A percentile compares a stretch with the other conserved stretches of the same genome.
Conservation (phyloP, 441 rosid genomes). For the Populus hybrid region DNA sequence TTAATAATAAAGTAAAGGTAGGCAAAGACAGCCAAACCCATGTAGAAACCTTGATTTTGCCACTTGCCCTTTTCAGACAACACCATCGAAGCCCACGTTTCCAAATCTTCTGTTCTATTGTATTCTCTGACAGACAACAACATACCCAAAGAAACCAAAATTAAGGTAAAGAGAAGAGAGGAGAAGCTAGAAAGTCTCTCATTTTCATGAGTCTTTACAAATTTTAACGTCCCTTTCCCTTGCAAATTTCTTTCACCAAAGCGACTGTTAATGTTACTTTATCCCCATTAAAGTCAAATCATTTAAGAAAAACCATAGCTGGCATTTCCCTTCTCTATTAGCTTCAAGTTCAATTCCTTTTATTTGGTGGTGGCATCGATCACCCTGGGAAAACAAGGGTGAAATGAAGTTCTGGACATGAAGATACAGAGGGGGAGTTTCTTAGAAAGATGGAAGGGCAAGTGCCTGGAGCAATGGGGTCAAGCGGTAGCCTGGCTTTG, state of each 20-base stretch:
- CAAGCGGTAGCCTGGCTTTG: constrained; percentile 59
- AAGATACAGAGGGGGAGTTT: constrained; percentile 7
- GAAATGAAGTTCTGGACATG: constrained; percentile 24
- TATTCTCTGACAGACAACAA: background rate
- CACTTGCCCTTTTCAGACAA: background rate
- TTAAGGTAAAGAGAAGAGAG: background rate
- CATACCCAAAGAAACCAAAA: background rate
- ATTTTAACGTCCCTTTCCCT: background rate
- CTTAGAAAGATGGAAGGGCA: constrained; percentile 34
- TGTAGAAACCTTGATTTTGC: background rate
- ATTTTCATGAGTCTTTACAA: background rate
- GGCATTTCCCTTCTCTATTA: background rate
- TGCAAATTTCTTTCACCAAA: background rate
- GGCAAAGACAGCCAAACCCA: too few relatives aligned
- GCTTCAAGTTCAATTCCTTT: background rate
- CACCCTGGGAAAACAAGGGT: background rate
- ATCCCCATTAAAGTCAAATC: background rate
- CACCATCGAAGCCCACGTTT: background rate
- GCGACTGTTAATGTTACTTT: background rate
- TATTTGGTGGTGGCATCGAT: background rate
- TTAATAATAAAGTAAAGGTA: background rate
- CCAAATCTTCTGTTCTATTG: background rate
- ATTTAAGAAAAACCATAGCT: background rate
- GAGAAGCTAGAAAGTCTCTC: background rate
- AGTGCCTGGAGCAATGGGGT: constrained; percentile 60